Percentiles rank a stretch among this genome's conserved stretches.
Conservation (phyloP, 148 eudicot genomes). For the Vaccinium vitisidaea region DNA sequence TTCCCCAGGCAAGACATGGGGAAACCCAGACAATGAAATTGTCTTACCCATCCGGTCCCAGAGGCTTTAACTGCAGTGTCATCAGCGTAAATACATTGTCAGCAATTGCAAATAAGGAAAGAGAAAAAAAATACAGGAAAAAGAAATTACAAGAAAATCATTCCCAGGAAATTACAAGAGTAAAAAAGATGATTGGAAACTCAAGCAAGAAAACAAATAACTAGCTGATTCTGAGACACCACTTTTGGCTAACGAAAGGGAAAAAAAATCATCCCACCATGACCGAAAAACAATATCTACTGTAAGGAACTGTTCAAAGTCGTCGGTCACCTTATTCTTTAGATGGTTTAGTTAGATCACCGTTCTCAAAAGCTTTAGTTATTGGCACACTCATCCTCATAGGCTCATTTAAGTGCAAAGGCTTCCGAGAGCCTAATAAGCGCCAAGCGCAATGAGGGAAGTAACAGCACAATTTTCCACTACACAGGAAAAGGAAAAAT, state of each 20-base stretch:
- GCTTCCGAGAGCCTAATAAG: not conserved
- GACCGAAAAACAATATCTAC: not conserved
- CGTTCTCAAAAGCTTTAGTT: not conserved
- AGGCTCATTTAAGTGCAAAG: not conserved
- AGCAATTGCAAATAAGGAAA: not conserved
- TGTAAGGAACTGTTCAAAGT: not conserved
- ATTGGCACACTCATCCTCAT: not conserved
- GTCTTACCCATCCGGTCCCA: slow-evolving; percentile 13
- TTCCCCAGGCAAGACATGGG: slow-evolving; percentile 28
- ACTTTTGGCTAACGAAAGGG: not conserved
- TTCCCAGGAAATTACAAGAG: not conserved
- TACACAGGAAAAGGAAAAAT: not conserved
- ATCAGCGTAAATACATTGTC: not conserved
- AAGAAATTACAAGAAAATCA: not conserved
- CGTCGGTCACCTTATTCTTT: not conserved
- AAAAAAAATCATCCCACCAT: not conserved
- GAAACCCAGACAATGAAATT: slow-evolving; percentile 44
- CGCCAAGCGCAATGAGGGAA: not conserved
- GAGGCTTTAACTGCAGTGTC: slow-evolving; percentile 27
- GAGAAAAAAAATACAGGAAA: not conserved
- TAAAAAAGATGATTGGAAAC: not conserved
- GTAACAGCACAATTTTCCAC: not conserved
- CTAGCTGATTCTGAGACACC: not conserved
- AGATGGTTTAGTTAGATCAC: not conserved
- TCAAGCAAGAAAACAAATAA: not conserved